Evolutionary conservation across 75 land plant species (phyloP), one percentile per base, ranked within the genome.

Genomic region (Sequoiadendron giganteum): DNA sequence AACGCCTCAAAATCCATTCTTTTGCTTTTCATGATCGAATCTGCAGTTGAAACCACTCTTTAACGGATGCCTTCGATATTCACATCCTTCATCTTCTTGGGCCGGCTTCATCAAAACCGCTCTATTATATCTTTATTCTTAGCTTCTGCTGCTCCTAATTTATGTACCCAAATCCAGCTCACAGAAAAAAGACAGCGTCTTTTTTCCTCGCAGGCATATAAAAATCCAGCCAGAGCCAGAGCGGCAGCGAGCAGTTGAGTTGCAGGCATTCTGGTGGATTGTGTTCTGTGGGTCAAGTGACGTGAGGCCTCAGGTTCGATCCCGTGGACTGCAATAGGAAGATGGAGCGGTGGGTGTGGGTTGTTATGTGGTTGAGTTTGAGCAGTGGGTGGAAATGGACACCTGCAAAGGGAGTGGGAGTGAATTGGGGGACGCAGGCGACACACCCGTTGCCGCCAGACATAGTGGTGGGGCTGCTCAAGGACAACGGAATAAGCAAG

Each of bases 401-500:
- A 5, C n/a, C 56, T 10, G 93, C 88, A 70, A 72, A 84, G 48
- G 92, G 88, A 2, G 77, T 94, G 45, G 97, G 96, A 16, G 93
- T 90, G 21, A 95, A 95, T 80, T 95, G 95, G 96, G 96, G 96
- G 1, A 93, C 94, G 13, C 92, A 92, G 54, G 32, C 91, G 6
- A 86, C 86, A 72, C 95, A 94, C 79, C 92, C 90, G 0, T 58
- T 94, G 81, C 79, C 90, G 6, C 90, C 94, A 1, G 76, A 82
- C 0, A 90, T 87, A 15, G 91, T 95, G 47, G 96, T 95, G 78
- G 61, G 65, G 52, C 21, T 94, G 90, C 86, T 94, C 78, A 91
- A 76, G 58, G 93, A 92, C 52, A 94, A 94, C 91, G 93, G 92
- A 43, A 49, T 95, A 16, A 82, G 79, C 28, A 94, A 93, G 84